Base-by-base conservation (phyloP, 2,329 filamentous ascomycete genomes). In the Nothophaeocryptopus gaeumannii region DNA sequence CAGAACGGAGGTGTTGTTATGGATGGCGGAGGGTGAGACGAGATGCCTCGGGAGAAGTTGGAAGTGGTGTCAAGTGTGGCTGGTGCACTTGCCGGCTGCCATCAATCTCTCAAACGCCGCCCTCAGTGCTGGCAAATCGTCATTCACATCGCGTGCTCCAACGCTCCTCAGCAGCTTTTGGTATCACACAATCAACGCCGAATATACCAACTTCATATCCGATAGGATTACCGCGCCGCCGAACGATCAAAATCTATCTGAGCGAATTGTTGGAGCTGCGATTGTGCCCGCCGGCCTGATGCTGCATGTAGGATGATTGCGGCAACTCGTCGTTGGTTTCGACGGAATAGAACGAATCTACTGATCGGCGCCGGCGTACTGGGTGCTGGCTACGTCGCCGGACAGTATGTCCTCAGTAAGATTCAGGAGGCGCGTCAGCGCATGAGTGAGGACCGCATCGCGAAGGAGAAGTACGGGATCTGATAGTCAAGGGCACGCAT, bases 391-490 rank as follows among this genome's bases (percentile, higher is more conserved):
- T 99, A 99, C 72, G 75, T 96, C 53, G 91, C 88, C 48, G 89
- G 89, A 34, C 90, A 96, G 71, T 99, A 96, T 84, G 83, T 96
- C 60, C 72, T 96, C 66, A 82, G 81, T 64, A 97, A 96, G 79
- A 85, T 97, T 65, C 86, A 86, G 59, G 91, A 97, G 72, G 90
- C 92, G 62, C 84, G 91, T 60, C 90, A 96, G 79, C 90, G 92
- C 70, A 95, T 96, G 88, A 91, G 87, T 72, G 92, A 89, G 71
- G 93, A 97, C 66, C 85, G 90, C 64, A 95, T 96, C 68, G 88
- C 92, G 45, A 91, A 92, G 70, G 93, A 99, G 74, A 99, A 99
- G 92, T 96, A 74, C 62, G 82, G 29, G 29, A n/a, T 15, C 14
- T 5, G 26, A 20, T 20, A 35, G 14, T 34, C 32, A 33, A n/a